Conservation (phyloP, 306 rosid genomes). For the Fagus crenata region DNA sequence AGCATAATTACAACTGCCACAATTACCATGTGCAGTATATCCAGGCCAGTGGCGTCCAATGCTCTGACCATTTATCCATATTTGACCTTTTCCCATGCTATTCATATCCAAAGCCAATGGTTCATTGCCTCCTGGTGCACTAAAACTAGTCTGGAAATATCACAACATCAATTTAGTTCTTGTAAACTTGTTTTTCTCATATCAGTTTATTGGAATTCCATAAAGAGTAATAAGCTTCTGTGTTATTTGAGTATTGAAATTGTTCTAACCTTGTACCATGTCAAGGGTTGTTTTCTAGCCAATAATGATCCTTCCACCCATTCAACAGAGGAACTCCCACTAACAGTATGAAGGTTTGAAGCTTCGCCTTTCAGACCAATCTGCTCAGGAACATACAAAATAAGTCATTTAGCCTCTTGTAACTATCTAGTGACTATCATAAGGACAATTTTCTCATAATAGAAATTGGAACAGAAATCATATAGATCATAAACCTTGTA, state of each 20-base stretch:
- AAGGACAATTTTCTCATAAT: background rate
- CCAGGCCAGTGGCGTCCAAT: constrained; percentile 96
- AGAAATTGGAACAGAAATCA: background rate
- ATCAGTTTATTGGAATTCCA: constrained; percentile 10
- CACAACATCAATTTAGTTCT: constrained; percentile 18
- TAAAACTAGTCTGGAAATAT: constrained; percentile 61
- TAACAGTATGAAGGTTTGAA: constrained; percentile 59
- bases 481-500: constrained; percentile 64
- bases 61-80: constrained; percentile 88
- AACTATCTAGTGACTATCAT: background rate
- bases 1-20: constrained; percentile 70
- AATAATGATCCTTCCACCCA: constrained; percentile 72
- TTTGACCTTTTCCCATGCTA: constrained; percentile 92
- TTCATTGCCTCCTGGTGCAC: constrained; percentile 66
- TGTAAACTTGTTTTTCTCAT: background rate
- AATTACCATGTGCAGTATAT: constrained; percentile 58
- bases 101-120: constrained; percentile 92
- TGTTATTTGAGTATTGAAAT: constrained; percentile 13
- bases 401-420: background rate
- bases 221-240: constrained; percentile 5
- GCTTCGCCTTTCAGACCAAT: constrained; percentile 84
- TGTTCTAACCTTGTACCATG: constrained; percentile 90
- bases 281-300: constrained; percentile 65
- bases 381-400: constrained; percentile 47
- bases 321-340: constrained; percentile 78